Conservation (phyloP, 2,329 filamentous ascomycete species). For the Hymenoscyphus albidus region DNA sequence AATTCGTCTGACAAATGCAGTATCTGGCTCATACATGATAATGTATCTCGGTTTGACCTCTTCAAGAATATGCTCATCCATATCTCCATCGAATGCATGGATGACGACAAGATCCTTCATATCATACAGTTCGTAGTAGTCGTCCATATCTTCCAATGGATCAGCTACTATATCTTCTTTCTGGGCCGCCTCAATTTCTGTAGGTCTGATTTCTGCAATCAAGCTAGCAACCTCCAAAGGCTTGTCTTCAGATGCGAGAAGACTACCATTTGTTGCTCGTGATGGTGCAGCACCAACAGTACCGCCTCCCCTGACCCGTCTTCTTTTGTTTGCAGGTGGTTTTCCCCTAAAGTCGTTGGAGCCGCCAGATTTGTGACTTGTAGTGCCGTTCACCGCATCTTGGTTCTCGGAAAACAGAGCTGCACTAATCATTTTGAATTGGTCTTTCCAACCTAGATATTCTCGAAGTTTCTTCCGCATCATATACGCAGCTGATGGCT, state of each 20-base stretch:
- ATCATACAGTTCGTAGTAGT: slow-evolving; percentile 86
- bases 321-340: slow-evolving; percentile 78
- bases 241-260: slow-evolving; percentile 76
- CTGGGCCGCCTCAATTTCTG: slow-evolving; percentile 68
- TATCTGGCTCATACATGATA: slow-evolving; percentile 97
- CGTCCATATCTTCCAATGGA: slow-evolving; percentile 84
- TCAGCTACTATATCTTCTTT: slow-evolving; percentile 75
- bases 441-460: slow-evolving; percentile 86
- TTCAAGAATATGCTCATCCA: slow-evolving; percentile 94
- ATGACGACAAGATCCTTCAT: slow-evolving; percentile 85
- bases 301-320: slow-evolving; percentile 78
- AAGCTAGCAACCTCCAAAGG: slow-evolving; percentile 77
- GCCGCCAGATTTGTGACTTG: slow-evolving; percentile 47
- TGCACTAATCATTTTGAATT: slow-evolving; percentile 81
- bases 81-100: slow-evolving; percentile 91
- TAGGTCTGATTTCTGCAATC: slow-evolving; percentile 79
- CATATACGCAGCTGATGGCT: slow-evolving; percentile 77
- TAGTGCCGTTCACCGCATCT: slow-evolving; percentile 65
- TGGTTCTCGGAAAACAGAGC: slow-evolving; percentile 77
- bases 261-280: slow-evolving; percentile 68
- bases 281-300: slow-evolving; percentile 52
- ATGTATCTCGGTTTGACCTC: slow-evolving; percentile 91
- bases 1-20: slow-evolving; percentile 87
- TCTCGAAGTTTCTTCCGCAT: slow-evolving; percentile 82
- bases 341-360: slow-evolving; percentile 49